Base-by-base conservation (phyloP, 2,329 filamentous ascomycete genomes). In the Allantophomopsis cytisporea region DNA sequence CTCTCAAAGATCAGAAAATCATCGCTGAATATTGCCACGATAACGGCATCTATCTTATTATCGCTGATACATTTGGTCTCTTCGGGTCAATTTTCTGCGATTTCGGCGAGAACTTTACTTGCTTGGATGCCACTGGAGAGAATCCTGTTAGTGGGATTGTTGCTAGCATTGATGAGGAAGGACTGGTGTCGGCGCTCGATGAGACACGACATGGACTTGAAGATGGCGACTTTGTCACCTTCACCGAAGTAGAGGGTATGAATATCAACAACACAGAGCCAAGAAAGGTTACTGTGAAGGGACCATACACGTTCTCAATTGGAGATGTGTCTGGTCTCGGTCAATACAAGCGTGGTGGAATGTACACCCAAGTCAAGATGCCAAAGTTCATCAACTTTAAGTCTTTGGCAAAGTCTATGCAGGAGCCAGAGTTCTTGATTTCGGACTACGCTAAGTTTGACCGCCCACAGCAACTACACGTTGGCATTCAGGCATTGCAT, bases 391-490 rank as follows among this genome's bases (percentile, higher is more conserved):
- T 96, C 53, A 75, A 91, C 57, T 98, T 96, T 63, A 84, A 94
- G 65, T 69, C 77, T 32, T 74, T 95, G 41, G 78, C 78, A 33
- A 65, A 75, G 39, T 76, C 94, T 44, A 62, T 95, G 41, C 85
- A 85, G 61, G 83, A 86, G 42, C 91, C 91, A 2, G 89, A 95
- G 53, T 77, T 93, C 47, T 64, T 96, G 53, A 76, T 94, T 44
- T 94, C 91, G 16, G 91, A 98, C 59, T 98, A 88, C 56, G 91
- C 91, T 61, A 98, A 98, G 61, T 96, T 95, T 49, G 91, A 96
- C 60, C 82, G 91, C 35, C 91, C 91, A 1, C 77, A 82, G 48
- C 87, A 96, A 60, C 73, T 98, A 17, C 91, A 98, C 57, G 66
- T 93, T 44, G 91, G 87, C 44, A 82, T 96, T 54, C 88, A 96